Conservation (phyloP, 1,139 yeast species). For the Geotrichum cucujoidarum region DNA sequence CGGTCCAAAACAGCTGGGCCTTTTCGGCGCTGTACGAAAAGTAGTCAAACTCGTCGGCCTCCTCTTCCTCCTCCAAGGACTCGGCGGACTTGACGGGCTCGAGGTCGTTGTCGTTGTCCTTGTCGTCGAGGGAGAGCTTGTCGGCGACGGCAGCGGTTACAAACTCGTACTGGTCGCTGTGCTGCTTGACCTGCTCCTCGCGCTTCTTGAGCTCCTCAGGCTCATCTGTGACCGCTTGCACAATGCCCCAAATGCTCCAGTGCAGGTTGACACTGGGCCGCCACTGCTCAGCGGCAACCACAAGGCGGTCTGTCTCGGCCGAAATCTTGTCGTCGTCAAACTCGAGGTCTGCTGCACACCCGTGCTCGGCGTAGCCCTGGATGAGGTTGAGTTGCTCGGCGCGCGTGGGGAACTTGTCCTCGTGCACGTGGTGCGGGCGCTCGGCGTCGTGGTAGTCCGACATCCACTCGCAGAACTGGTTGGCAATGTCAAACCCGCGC, state of each 20-base stretch:
- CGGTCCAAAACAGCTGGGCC: conserved; percentile 68
- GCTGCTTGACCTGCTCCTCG: conserved; percentile 26
- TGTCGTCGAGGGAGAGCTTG: conserved; percentile 32
- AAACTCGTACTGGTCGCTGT: conserved; percentile 31
- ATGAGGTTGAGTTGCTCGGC: conserved; percentile 67
- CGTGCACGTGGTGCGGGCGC: conserved; percentile 54
- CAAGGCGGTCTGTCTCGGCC: conserved; percentile 52
- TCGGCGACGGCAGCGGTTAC: conserved; percentile 19
- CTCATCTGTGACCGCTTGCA: conserved; percentile 47
- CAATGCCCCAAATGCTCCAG: conserved; percentile 92
- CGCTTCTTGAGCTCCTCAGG: conserved; percentile 27
- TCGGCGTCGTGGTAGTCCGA: conserved; percentile 73
- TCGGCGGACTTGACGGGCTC: conserved; percentile 6
- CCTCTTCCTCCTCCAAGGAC: conserved; percentile 40
- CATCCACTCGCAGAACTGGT: conserved; percentile 63
- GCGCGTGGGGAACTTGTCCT: conserved; percentile 56
- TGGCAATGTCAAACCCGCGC: conserved; percentile 85
- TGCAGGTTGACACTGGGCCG: conserved; percentile 70
- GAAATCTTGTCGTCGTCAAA: conserved; percentile 41
- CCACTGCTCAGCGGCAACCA: conserved; percentile 70
- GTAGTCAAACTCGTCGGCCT: conserved; percentile 76
- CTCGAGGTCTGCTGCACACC: conserved; percentile 25
- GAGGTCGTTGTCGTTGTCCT: conserved; percentile 24
- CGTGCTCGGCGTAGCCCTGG: conserved; percentile 60
- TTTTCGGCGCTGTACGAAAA: conserved; percentile 71